phyloP scores from a whole-genome alignment of 192 early-diverging fungal genomes.

The Coemansia sp. region DNA sequence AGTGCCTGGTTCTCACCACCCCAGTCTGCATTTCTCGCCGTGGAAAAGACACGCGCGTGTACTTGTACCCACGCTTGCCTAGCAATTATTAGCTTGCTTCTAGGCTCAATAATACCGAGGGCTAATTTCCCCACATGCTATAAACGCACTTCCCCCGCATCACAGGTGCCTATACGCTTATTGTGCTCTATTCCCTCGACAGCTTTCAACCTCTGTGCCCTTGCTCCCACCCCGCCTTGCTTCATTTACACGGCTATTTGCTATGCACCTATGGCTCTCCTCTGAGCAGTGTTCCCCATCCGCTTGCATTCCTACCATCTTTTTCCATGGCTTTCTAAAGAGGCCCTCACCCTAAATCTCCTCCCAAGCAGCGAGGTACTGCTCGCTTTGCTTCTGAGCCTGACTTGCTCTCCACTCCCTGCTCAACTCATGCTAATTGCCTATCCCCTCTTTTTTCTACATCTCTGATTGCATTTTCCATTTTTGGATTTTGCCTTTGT shows the following conservation, averaged over 20 bases:
- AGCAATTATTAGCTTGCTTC: conserved; percentile 2
- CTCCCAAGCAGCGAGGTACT: not conserved
- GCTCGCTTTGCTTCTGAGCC: not conserved
- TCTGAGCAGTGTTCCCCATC: not conserved
- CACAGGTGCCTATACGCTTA: not conserved
- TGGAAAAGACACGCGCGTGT: conserved; percentile 1
- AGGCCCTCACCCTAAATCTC: not conserved
- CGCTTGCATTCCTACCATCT: not conserved
- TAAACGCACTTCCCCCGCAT: conserved; percentile 12
- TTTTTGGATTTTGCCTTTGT: conserved; percentile 2
- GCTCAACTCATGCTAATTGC: conserved; percentile 4
- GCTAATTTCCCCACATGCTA: conserved; percentile 5
- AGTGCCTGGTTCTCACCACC: conserved; percentile 6
- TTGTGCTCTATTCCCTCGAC: not conserved
- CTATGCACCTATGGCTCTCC: not conserved
- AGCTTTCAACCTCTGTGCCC: not conserved
- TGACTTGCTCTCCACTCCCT: not conserved
- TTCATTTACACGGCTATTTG: conserved; percentile 4
- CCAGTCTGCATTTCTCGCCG: not conserved
- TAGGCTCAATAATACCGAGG: conserved; percentile 4
- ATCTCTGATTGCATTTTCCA: not conserved
- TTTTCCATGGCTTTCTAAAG: not conserved
- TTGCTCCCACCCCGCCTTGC: conserved; percentile 20
- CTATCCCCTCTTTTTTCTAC: not conserved
- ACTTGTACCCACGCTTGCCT: conserved; percentile 6